Evolutionary conservation across 176 grass and related monocot species (phyloP).

Genomic region (Phyllostachys edulis): DNA sequence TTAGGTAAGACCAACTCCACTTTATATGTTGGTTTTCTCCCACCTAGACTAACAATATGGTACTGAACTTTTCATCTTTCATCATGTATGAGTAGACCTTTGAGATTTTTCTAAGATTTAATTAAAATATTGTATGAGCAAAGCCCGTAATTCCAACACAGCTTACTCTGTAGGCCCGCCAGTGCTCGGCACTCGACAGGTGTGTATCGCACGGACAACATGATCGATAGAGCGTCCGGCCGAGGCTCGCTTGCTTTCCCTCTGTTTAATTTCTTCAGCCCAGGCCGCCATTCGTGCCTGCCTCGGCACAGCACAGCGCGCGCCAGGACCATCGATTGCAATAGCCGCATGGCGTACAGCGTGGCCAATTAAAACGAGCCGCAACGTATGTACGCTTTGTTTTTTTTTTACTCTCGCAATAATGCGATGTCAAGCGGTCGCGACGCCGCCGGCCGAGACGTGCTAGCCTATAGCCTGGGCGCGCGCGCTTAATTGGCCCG

Average conservation of each 20-base stretch:
- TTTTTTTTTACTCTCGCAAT: neutral
- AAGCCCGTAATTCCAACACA: too few relatives aligned
- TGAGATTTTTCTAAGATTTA: too few relatives aligned
- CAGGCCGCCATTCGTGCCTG: neutral
- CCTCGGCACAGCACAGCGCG: neutral
- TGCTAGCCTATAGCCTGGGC: neutral
- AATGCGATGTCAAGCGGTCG: neutral
- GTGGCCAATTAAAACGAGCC: neutral
- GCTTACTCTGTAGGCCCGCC: neutral
- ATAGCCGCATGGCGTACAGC: neutral
- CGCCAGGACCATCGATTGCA: slow-evolving; percentile 8
- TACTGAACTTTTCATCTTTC: too few relatives aligned
- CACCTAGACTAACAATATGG: too few relatives aligned
- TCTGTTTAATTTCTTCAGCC: neutral
- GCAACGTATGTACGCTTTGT: neutral
- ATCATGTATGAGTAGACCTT: too few relatives aligned
- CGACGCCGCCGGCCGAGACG: slow-evolving; percentile 20
- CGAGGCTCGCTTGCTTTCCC: neutral
- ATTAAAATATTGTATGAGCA: too few relatives aligned
- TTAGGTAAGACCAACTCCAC: too few relatives aligned
- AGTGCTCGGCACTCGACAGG: neutral
- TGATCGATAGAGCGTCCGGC: neutral
- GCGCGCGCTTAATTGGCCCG: neutral
- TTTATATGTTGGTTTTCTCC: too few relatives aligned
- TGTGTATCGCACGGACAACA: neutral